phyloP scores from a whole-genome alignment of 805 yeast genomes.

The Metschnikowia chrysomelidarum region DNA sequence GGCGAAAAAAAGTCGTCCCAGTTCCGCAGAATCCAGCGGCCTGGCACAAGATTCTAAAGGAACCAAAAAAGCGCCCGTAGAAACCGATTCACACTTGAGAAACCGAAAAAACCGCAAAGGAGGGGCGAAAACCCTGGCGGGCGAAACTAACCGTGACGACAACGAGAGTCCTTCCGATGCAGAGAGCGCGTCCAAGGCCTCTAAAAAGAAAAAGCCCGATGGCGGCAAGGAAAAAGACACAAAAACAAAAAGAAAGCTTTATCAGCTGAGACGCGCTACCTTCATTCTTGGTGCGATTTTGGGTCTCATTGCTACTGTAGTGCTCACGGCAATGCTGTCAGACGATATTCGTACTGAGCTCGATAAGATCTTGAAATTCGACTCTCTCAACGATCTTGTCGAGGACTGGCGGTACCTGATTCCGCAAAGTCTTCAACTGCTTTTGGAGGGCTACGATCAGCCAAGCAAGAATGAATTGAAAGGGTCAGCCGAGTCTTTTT shows the following conservation, averaged over 20 bases:
- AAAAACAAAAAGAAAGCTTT: constrained; percentile 20
- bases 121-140: too few species aligned
- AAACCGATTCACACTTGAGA: too few species aligned
- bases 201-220: too few species aligned
- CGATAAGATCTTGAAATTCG: constrained; percentile 52
- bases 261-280: constrained; percentile 55
- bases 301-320: constrained; percentile 64
- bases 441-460: constrained; percentile 55
- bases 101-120: too few species aligned
- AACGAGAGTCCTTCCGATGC: too few species aligned
- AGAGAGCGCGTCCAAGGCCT: too few species aligned
- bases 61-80: too few species aligned
- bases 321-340: constrained; percentile 45
- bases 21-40: too few species aligned
- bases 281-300: constrained; percentile 70
- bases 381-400: constrained; percentile 53
- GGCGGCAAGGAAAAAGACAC: constrained; percentile 9
- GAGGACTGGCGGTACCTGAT: constrained; percentile 66
- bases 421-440: constrained; percentile 62
- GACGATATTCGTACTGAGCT: constrained; percentile 43
- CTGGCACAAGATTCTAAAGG: too few species aligned
- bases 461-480: constrained; percentile 33
- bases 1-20: too few species aligned
- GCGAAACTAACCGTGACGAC: too few species aligned
- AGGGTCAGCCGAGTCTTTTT: constrained; percentile 77